Base-by-base conservation (phyloP, 257 asterid species). In the Lycium ferocissimum region DNA sequence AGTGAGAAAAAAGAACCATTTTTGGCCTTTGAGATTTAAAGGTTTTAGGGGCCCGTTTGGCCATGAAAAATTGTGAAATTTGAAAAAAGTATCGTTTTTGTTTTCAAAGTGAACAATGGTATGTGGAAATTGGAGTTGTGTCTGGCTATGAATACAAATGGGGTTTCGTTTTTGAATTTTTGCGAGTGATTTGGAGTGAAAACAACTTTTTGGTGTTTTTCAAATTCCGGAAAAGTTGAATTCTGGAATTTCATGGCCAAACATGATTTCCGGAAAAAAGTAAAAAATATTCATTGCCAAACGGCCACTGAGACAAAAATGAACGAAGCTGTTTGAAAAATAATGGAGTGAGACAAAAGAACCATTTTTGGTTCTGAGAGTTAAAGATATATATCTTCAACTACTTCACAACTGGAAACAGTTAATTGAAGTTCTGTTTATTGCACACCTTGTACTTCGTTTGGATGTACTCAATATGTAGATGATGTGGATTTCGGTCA, bases 1-100 rank as follows among this genome's bases (percentile, higher is more conserved):
- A 22, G 35, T 71, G 37, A n/a, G 79, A 43, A 40, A 45, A 72
- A 72, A 67, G 76, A 67, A 37, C 76, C 76, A 37, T 33, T 67
- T 6, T 67, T 57, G 51, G 12, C 37, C 49, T 67, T 35, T 18
- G 11, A 67, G 76, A 67, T 67, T 67, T 14, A 13, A 35, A 37
- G 6, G 12, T 37, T 67, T 67, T 67, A 40, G 45, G 45, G 45
- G 45, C 6, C 45, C 45, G 45, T 40, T 40, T 40, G 45, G 45
- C 45, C 45, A 40, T 40, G 45, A 40, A 40, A 26, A 40, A 40
- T 40, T 40, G 45, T 40, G 45, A 40, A 40, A 40, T 40, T 40
- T 40, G 45, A 40, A 2, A 40, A 4, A 40, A 40, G 45, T 40
- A 40, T 26, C 33, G 33, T 0, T 40, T 40, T 4, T 40, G 45